Conservation (phyloP, 805 yeast species). For the Suhomyces prunicola region DNA sequence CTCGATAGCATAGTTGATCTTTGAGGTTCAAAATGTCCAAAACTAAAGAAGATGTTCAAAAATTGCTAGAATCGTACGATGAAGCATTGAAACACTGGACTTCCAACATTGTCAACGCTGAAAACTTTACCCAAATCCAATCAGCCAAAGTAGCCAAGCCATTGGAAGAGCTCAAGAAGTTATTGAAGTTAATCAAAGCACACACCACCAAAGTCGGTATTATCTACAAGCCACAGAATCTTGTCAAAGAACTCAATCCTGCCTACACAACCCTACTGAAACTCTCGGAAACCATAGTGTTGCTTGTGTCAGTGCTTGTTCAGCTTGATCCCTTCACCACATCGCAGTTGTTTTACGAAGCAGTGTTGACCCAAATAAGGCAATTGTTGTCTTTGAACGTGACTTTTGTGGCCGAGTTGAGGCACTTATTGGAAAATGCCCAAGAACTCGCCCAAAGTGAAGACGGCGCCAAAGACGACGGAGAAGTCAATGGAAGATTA, state of each 20-base stretch:
- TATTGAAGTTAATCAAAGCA: constrained; percentile 61
- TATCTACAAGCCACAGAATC: constrained; percentile 59
- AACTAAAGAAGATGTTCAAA: constrained; percentile 18
- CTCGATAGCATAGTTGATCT: neutral
- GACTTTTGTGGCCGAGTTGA: constrained; percentile 26
- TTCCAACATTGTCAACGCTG: constrained; percentile 3
- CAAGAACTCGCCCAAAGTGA: constrained; percentile 7
- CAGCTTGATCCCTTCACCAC: constrained; percentile 27
- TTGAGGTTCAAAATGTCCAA: neutral
- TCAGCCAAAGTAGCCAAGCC: constrained; percentile 43
- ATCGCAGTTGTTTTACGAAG: constrained; percentile 38
- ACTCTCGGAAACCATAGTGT: constrained; percentile 41
- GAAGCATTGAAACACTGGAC: constrained; percentile 33
- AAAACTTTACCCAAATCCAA: constrained; percentile 15
- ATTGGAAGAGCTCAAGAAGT: constrained; percentile 55
- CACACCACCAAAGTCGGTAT: constrained; percentile 77
- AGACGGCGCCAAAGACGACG: constrained; percentile 17
- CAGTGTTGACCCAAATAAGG: constrained; percentile 24
- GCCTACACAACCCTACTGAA: constrained; percentile 49
- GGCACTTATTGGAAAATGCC: constrained; percentile 16
- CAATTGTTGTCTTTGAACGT: constrained; percentile 17
- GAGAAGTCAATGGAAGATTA: constrained; percentile 40
- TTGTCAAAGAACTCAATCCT: constrained; percentile 32
- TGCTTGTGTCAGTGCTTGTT: constrained; percentile 42
- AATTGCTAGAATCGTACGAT: constrained; percentile 24